Percentiles rank a stretch among this genome's conserved stretches.
phyloP scores from a whole-genome alignment of 345 rosid genomes.

The Rhodamnia rubescens region DNA sequence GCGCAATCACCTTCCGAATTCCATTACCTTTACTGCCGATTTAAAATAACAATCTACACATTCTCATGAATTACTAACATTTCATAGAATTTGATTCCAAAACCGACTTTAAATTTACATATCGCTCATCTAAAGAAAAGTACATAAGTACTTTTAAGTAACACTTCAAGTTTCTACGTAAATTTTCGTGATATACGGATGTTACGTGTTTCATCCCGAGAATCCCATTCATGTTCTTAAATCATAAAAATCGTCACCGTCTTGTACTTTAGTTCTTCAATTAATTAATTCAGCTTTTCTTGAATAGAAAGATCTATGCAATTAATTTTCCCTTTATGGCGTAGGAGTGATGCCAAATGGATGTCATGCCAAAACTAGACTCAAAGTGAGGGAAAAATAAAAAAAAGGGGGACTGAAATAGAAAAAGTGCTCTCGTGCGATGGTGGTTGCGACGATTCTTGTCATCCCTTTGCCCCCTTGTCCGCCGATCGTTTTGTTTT shows the following conservation, averaged over 20 bases:
- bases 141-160: not conserved
- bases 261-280: not conserved
- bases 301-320: not conserved
- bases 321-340: not conserved
- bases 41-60: not conserved
- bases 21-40: not conserved
- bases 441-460: not conserved
- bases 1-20: not conserved
- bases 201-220: not conserved
- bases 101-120: not conserved
- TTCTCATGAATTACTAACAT: not conserved
- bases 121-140: not conserved
- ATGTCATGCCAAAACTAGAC: not conserved
- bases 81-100: not conserved
- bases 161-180: not conserved
- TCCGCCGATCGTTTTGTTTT: not conserved
- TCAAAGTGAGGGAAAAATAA: not conserved
- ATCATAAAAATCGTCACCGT: not conserved
- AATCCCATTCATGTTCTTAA: not conserved
- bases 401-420: not conserved
- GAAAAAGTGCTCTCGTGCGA: not conserved
- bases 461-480: not conserved
- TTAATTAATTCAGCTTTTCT: not conserved
- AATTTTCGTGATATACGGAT: not conserved
- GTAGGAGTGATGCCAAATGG: not conserved